These are phyloP conservation scores for Akebia trifoliata DNA, from an alignment of 164 flowering plant species.

Conservation along the genomic window DNA sequence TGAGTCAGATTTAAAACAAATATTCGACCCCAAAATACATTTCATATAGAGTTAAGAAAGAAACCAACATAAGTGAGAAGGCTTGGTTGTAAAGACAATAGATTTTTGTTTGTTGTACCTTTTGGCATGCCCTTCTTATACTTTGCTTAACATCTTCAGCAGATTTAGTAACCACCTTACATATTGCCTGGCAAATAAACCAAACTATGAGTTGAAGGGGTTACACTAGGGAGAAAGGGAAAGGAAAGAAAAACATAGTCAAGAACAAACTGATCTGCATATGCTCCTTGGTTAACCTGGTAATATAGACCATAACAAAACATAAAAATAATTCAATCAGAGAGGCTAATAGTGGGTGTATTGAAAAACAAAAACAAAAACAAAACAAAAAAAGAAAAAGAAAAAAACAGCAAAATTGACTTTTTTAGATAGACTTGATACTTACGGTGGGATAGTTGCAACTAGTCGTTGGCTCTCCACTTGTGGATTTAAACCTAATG, in stretches of 20 bases:
- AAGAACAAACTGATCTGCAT: slow-evolving; percentile 42
- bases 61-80: too few relatives aligned
- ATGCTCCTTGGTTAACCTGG: too few relatives aligned
- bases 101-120: slow-evolving; percentile 37
- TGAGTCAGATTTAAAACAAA: too few relatives aligned
- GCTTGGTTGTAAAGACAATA: not conserved
- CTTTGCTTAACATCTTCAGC: slow-evolving; percentile 82
- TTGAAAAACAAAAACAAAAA: too few relatives aligned
- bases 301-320: slow-evolving; percentile 29
- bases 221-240: not conserved
- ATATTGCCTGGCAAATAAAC: slow-evolving; percentile 53
- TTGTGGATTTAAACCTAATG: too few relatives aligned
- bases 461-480: too few relatives aligned
- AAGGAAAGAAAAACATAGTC: not conserved
- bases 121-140: slow-evolving; percentile 86
- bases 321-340: slow-evolving; percentile 9
- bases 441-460: too few relatives aligned
- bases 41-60: too few relatives aligned
- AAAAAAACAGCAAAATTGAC: too few relatives aligned
- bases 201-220: not conserved
- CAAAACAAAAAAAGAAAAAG: not conserved
- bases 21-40: too few relatives aligned
- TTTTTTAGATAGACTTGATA: too few relatives aligned
- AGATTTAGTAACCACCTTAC: slow-evolving; percentile 75
- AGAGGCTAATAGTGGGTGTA: too few relatives aligned